Evolutionary conservation across 2,329 filamentous ascomycete genomes (phyloP).

Genomic region (Cryphonectria naterciae): DNA sequence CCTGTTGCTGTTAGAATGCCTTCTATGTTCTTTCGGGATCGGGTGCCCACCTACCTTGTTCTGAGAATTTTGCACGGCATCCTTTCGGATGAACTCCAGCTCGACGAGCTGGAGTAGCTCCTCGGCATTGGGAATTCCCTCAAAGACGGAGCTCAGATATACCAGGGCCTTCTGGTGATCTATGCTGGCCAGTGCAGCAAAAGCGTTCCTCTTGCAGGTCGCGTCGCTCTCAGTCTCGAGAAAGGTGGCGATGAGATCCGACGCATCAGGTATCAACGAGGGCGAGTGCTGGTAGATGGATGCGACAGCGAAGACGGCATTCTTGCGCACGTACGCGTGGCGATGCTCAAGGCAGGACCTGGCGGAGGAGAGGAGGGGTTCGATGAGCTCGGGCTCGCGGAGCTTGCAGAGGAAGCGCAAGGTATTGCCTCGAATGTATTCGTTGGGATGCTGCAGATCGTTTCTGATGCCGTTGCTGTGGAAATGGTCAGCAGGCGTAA

Average conservation of each 20-base stretch:
- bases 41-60: constrained; percentile 71
- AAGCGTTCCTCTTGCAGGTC: constrained; percentile 97
- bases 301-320: constrained; percentile 91
- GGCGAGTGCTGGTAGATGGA: constrained; percentile 92
- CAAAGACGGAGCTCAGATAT: constrained; percentile 87
- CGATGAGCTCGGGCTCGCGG: constrained; percentile 91
- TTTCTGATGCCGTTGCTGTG: constrained; percentile 94
- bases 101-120: constrained; percentile 92
- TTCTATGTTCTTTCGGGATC: neutral
- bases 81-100: constrained; percentile 96
- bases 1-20: constrained; percentile 53
- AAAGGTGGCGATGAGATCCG: constrained; percentile 89
- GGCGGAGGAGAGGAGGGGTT: constrained; percentile 90
- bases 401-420: constrained; percentile 96
- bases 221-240: constrained; percentile 88
- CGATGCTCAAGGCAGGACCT: constrained; percentile 92
- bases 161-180: constrained; percentile 90
- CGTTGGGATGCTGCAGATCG: constrained; percentile 95
- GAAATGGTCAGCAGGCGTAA: constrained; percentile 33
- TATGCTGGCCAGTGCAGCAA: constrained; percentile 86
- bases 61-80: constrained; percentile 90
- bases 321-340: constrained; percentile 97
- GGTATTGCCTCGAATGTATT: constrained; percentile 98
- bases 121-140: constrained; percentile 91
- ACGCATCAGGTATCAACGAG: constrained; percentile 89